Percentiles rank a stretch among this genome's conserved stretches.
Conservation (phyloP, 2,329 filamentous ascomycete genomes). For the Malbranchea cinnamomea region DNA sequence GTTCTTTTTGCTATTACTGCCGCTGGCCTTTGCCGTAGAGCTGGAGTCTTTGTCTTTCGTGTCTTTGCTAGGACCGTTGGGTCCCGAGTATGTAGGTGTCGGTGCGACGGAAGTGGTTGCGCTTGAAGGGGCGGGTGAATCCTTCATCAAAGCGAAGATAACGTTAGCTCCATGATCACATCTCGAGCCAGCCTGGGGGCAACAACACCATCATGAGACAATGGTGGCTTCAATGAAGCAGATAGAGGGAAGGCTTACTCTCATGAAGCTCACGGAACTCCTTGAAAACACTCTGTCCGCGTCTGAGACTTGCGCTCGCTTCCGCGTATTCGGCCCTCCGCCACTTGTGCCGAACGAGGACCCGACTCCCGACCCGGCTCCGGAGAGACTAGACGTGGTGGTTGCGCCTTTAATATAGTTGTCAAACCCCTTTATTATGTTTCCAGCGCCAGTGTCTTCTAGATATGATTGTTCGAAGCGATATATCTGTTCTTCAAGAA, state of each 20-base stretch:
- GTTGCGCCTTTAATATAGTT: conserved; percentile 86
- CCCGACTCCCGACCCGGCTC: conserved; percentile 11
- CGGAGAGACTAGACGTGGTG: conserved; percentile 29
- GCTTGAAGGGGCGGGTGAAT: conserved; percentile 30
- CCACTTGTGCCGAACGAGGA: conserved; percentile 17
- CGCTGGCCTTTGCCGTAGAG: conserved; percentile 19
- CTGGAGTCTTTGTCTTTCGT: conserved; percentile 11
- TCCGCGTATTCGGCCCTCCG: conserved; percentile 19
- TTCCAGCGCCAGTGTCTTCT: conserved; percentile 73
- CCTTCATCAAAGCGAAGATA: conserved; percentile 15
- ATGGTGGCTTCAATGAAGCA: background rate
- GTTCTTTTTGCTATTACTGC: conserved; percentile 28
- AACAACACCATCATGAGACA: too few species aligned
- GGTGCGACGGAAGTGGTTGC: conserved; percentile 32
- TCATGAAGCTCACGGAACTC: conserved; percentile 35
- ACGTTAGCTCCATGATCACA: too few species aligned
- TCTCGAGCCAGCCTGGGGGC: background rate
- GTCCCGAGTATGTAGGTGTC: conserved; percentile 28
- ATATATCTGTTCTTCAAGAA: conserved; percentile 66
- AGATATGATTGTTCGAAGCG: conserved; percentile 77
- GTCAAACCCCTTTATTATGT: conserved; percentile 96
- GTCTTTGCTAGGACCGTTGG: conserved; percentile 12
- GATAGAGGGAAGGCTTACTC: conserved; percentile 16
- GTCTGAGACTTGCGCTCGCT: conserved; percentile 32
- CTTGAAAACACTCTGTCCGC: conserved; percentile 33